These are phyloP conservation scores for Tricholoma furcatifolium DNA, from an alignment of 768 basidiomycete species.

Conservation along the genomic window DNA sequence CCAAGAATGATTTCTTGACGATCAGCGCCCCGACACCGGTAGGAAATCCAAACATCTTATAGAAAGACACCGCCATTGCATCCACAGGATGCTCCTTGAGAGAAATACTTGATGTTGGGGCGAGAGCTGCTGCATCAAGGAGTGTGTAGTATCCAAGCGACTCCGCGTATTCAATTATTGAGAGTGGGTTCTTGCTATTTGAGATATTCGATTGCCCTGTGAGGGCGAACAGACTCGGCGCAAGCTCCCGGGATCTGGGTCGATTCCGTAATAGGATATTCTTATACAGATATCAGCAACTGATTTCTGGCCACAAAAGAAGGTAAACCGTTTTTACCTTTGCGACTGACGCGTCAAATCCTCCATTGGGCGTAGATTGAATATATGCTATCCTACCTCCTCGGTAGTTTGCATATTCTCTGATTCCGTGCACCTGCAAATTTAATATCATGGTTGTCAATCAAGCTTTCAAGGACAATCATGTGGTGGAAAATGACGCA, in stretches of 20 bases:
- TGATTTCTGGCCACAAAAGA: conserved; percentile 17
- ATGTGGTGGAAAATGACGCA: conserved; percentile 32
- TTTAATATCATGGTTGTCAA: not conserved
- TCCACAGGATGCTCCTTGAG: conserved; percentile 68
- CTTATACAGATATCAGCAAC: conserved; percentile 34
- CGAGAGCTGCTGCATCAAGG: conserved; percentile 82
- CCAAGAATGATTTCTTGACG: conserved; percentile 67
- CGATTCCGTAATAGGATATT: conserved; percentile 50
- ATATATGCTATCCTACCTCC: conserved; percentile 66
- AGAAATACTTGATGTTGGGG: conserved; percentile 68
- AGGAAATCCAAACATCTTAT: conserved; percentile 90
- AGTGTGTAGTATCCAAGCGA: conserved; percentile 71
- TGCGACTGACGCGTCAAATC: conserved; percentile 54
- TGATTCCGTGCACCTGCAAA: conserved; percentile 61
- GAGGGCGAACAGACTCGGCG: conserved; percentile 67
- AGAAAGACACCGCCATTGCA: conserved; percentile 82
- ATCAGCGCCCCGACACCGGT: conserved; percentile 82
- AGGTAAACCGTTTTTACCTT: conserved; percentile 45
- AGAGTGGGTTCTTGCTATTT: conserved; percentile 69
- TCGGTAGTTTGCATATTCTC: conserved; percentile 60
- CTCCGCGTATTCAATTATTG: conserved; percentile 61
- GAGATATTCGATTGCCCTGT: conserved; percentile 85
- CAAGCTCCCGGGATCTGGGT: conserved; percentile 40
- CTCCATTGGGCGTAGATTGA: conserved; percentile 59
- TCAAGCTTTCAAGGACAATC: conserved; percentile 1